Conservation (phyloP, 106 monocot genomes). For the Allium cepa region DNA sequence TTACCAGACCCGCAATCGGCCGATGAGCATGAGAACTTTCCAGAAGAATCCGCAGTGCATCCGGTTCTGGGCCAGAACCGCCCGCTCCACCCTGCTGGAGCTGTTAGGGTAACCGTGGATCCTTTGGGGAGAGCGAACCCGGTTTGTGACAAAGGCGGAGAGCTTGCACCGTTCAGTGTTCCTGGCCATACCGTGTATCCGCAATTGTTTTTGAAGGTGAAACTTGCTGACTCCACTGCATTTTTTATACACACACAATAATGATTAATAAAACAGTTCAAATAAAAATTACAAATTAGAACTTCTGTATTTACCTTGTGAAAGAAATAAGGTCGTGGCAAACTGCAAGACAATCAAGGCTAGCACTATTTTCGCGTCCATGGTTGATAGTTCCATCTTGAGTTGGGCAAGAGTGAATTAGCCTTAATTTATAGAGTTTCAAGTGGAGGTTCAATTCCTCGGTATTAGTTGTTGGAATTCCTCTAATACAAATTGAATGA, state of each 20-base stretch:
- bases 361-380: too few species aligned
- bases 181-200: slow-evolving; percentile 7
- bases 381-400: too few species aligned
- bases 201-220: slow-evolving; percentile 6
- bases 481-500: too few species aligned
- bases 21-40: background rate
- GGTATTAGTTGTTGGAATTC: background rate
- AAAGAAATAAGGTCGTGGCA: too few species aligned
- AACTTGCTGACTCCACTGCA: background rate
- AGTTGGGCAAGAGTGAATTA: too few species aligned
- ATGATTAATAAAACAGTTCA: too few species aligned
- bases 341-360: too few species aligned
- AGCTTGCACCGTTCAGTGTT: background rate
- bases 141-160: background rate
- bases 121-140: slow-evolving; percentile 3
- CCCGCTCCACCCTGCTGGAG: background rate
- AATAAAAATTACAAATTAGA: too few species aligned
- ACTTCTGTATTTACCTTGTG: too few species aligned
- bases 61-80: slow-evolving; percentile 4
- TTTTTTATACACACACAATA: background rate
- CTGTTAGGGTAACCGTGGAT: background rate
- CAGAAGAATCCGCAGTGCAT: background rate
- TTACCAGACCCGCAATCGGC: slow-evolving; percentile 4
- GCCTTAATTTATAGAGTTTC: too few species aligned
- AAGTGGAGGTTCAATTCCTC: too few species aligned